Base-by-base conservation (phyloP, 805 yeast species). In the Metschnikowia lochheadii region DNA sequence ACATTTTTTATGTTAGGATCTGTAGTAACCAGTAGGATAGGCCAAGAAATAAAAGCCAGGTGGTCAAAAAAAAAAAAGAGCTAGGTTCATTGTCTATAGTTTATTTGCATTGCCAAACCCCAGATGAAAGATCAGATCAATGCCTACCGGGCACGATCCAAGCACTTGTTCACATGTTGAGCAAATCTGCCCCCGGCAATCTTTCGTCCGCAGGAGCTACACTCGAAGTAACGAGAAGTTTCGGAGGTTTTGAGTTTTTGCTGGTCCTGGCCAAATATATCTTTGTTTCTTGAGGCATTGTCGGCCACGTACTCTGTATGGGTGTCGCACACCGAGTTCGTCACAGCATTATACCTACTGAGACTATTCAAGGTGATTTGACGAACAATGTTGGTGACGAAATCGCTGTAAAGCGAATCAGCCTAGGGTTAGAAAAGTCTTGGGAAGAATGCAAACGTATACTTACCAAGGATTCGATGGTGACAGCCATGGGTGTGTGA, bases 101-200 rank as follows among this genome's bases (percentile, higher is more conserved):
- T 18, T 6, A 20, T 20, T 20, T 11, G 7, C 10, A 20, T 11
- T 37, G 17, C 5, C 15, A 13, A 5, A 13, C 6, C 29, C 15
- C 29, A 26, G 11, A 26, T 26, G 29, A 40, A 18, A 13, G 17
- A n/a, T 4, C 18, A 7, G 34, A 15, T 17, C 11, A 6, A 10
- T n/a, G n/a, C 20, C 33, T 49, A 20, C 34, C 68, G 73, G 51
- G 87, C 78, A 11, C 97, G 87, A 40, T 89, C 88, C 21, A 90
- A 67, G 64, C 99, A 92, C 59, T 96, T 82, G 63, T 90, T 95
- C 31, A 92, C 77, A 68, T 92, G 99, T 39, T 88, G 90, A 2
- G 98, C 97, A 75, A 89, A 91, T 51, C 99, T 73, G 36, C 88
- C 85, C 0, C 96, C 96, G 0, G 96, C 92, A 6, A 92, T 85